These are phyloP conservation scores for Trichoderma gracile DNA, from an alignment of 2,329 filamentous ascomycete species.

Conservation along the genomic window DNA sequence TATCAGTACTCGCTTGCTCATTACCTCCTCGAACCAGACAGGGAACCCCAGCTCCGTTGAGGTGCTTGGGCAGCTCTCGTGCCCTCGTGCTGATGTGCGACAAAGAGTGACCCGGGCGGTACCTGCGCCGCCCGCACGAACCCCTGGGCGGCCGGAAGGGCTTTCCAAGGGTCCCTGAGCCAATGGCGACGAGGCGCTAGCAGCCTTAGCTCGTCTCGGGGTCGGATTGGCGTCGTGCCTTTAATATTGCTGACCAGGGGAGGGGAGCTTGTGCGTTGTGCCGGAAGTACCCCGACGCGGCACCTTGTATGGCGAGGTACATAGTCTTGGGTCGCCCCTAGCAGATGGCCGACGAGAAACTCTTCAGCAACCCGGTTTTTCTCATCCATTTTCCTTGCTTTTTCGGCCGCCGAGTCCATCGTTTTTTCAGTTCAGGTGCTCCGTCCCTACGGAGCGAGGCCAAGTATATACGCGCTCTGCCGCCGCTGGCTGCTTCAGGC, in stretches of 20 bases:
- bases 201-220: constrained; percentile 34
- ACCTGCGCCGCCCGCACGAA: constrained; percentile 13
- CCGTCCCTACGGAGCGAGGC: neutral
- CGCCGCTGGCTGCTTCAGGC: constrained; percentile 17
- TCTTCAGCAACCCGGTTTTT: constrained; percentile 4
- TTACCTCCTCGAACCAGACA: no score
- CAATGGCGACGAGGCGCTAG: constrained; percentile 29
- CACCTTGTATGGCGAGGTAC: neutral
- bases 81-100: neutral
- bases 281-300: neutral
- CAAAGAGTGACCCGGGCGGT: constrained; percentile 5
- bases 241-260: constrained; percentile 30
- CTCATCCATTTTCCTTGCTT: neutral
- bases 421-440: neutral
- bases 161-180: constrained; percentile 24
- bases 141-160: constrained; percentile 24
- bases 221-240: constrained; percentile 33
- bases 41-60: no score
- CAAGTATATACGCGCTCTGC: neutral
- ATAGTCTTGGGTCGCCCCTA: no score
- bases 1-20: no score
- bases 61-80: neutral
- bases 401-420: neutral
- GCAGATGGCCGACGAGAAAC: neutral
- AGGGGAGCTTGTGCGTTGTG: neutral